Evolutionary conservation across 306 rosid genomes (phyloP).

Genomic region (Luffa aegyptiaca): DNA sequence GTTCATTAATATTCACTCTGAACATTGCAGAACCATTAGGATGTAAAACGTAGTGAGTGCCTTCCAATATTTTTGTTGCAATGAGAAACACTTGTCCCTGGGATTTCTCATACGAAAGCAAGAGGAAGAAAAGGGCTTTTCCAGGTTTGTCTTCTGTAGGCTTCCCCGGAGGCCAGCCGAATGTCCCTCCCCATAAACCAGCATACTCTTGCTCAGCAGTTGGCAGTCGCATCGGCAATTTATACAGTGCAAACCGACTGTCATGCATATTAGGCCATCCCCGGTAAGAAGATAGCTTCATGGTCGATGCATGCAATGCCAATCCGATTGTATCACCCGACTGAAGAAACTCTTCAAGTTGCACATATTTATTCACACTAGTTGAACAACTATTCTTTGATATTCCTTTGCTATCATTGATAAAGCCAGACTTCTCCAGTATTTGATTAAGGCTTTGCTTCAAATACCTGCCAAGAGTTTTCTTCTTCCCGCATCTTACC

Average conservation of each 20-base stretch:
- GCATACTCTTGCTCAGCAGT: slow-evolving; percentile 63
- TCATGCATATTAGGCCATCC: slow-evolving; percentile 99
- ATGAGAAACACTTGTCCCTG: slow-evolving; percentile 55
- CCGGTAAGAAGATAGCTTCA: slow-evolving; percentile 66
- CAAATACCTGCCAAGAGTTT: slow-evolving; percentile 45
- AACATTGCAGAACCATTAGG: slow-evolving; percentile 99
- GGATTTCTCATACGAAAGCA: slow-evolving; percentile 78
- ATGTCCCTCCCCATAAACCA: slow-evolving; percentile 97
- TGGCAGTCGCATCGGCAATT: slow-evolving; percentile 63
- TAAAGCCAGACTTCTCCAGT: slow-evolving; percentile 52
- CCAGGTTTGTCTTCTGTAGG: slow-evolving; percentile 83
- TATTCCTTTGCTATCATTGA: slow-evolving; percentile 26
- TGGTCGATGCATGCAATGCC: slow-evolving; percentile 47
- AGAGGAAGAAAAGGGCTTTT: slow-evolving; percentile 84
- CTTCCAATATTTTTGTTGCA: slow-evolving; percentile 95
- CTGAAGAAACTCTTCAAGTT: slow-evolving; percentile 60
- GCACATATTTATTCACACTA: slow-evolving; percentile 48
- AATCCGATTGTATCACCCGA: slow-evolving; percentile 50
- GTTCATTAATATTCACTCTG: slow-evolving; percentile 51
- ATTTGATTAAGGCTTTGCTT: slow-evolving; percentile 54
- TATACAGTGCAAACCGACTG: slow-evolving; percentile 78
- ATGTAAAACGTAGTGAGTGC: slow-evolving; percentile 90
- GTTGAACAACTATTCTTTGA: slow-evolving; percentile 48
- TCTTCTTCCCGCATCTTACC: slow-evolving; percentile 32
- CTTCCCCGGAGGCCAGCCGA: slow-evolving; percentile 98